Evolutionary conservation across 306 rosid genomes (phyloP), one percentile per base, ranked within the genome.

Genomic region (Vigna mungo): DNA sequence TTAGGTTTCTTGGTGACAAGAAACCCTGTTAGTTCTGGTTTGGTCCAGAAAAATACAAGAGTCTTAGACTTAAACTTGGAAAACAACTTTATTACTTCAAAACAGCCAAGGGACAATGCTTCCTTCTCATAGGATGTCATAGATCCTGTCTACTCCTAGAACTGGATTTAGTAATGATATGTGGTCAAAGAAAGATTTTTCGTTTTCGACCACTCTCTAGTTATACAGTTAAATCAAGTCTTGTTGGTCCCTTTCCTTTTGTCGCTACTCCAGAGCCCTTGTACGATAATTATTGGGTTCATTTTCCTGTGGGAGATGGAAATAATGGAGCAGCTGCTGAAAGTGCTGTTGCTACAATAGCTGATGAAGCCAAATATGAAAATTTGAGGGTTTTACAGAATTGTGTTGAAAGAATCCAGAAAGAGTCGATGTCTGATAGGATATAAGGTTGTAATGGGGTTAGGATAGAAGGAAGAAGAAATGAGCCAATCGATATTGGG

Each of bases 381-480:
- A 63, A 89, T 75, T 30, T 88, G 59, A 81, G 74, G 84, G 76
- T 80, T 52, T 30, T 92, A 18, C 90, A 81, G 86, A 78, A 32
- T 74, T 88, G 92, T 96, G 87, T 86, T 3, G 90, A 93, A 71
- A 84, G 80, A 86, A 86, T 93, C 71, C 97, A 91, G 86, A 92
- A 88, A 53, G 97, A 93, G 73, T 93, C 97, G 98, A 88, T 84
- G 85, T 85, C 80, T 20, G 21, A 20, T 20, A 20, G 21, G 21
- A 20, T 20, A 20, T 20, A 20, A 20, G 21, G 21, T 20, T 20
- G 21, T 20, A 20, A 20, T 20, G 21, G 21, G 21, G 21, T 20
- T 20, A 20, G 21, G 21, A 51, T 84, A 93, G 87, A 88, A 91
- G 81, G 93, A 93, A 14, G 21, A 20, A 20, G 21, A 20, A 20